Evolutionary conservation across 2,329 filamentous ascomycete genomes (phyloP).

Genomic region (Colletotrichum endophyticum): DNA sequence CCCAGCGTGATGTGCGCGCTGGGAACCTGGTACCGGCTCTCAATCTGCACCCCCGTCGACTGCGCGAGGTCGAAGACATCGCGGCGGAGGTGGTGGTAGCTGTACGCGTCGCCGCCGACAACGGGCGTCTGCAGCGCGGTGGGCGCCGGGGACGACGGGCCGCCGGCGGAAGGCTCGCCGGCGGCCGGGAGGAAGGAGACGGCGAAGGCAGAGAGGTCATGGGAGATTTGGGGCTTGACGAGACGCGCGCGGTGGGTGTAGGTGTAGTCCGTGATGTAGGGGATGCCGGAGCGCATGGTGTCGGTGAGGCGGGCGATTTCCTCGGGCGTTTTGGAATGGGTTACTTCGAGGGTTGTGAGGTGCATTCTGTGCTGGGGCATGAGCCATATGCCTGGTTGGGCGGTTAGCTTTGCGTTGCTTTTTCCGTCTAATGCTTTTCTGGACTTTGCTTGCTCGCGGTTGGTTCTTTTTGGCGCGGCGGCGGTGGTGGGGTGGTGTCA

Average conservation of each 20-base stretch:
- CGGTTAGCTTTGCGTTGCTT: neutral
- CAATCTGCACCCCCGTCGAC: conserved; percentile 70
- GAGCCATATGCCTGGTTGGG: conserved; percentile 74
- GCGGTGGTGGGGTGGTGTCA: neutral
- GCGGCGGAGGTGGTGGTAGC: conserved; percentile 87
- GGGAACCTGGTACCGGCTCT: conserved; percentile 84
- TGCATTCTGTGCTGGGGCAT: conserved; percentile 83
- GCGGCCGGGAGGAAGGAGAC: conserved; percentile 85
- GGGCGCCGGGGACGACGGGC: conserved; percentile 40
- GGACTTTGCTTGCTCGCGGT: too few relatives aligned
- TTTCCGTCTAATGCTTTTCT: neutral
- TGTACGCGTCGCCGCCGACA: conserved; percentile 69
- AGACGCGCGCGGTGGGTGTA: conserved; percentile 73
- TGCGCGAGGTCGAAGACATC: conserved; percentile 72
- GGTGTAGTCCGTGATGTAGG: conserved; percentile 69
- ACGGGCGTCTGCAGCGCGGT: conserved; percentile 38
- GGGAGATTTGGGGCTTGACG: conserved; percentile 82
- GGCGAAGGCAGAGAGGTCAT: conserved; percentile 84
- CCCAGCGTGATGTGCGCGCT: conserved; percentile 90
- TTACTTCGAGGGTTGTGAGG: conserved; percentile 83
- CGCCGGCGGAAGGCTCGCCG: conserved; percentile 54
- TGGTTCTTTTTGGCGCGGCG: neutral
- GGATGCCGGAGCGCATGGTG: conserved; percentile 59
- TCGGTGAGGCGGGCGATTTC: conserved; percentile 71
- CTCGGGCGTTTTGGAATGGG: conserved; percentile 74